Base-by-base conservation (phyloP, 192 early-diverging fungal species). In the Martensiomyces pterosporus region DNA sequence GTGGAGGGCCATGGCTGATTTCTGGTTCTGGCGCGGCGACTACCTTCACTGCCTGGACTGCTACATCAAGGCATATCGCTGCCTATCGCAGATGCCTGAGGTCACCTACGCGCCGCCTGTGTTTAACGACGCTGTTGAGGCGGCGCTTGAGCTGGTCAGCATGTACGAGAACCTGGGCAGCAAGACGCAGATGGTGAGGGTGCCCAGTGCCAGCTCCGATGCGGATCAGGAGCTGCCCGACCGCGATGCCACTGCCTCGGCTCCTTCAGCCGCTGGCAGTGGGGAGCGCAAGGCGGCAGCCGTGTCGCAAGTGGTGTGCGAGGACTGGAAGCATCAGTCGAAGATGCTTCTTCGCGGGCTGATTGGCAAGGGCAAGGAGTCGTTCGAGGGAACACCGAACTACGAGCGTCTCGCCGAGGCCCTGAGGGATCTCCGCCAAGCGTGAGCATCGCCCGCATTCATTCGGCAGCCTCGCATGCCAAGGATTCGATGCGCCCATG, bases 241-340 rank as follows among this genome's bases (percentile, higher is more conserved):
- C 37, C 52, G 64, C 39, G 44, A 74, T 36, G 50, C 32, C n/a
- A n/a, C n/a, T n/a, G n/a, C n/a, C n/a, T n/a, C n/a, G n/a, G n/a
- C n/a, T n/a, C n/a, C n/a, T n/a, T n/a, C n/a, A 18, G 37, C n/a
- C 39, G 33, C 59, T 51, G 41, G 52, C 38, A 60, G 44, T 2
- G 49, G 55, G 13, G 44, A 33, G 35, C 54, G 47, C 39, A 68
- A 75, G 35, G 63, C 67, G 6, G 64, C 57, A 2, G 68, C 71
- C 8, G 56, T 53, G 12, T 62, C 50, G 19, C 50, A 57, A 21
- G 37, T 75, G 5, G 89, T 94, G 18, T 91, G 89, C 51, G 79
- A 81, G 19, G 93, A 97, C 61, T 97, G 93, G 93, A 71, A 66
- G 43, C 92, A 92, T 52, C 90, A 96, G 57, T 76, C 88, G 9